Conservation (phyloP, 352 stramenopile genomes). For the Phytophthora idaei region DNA sequence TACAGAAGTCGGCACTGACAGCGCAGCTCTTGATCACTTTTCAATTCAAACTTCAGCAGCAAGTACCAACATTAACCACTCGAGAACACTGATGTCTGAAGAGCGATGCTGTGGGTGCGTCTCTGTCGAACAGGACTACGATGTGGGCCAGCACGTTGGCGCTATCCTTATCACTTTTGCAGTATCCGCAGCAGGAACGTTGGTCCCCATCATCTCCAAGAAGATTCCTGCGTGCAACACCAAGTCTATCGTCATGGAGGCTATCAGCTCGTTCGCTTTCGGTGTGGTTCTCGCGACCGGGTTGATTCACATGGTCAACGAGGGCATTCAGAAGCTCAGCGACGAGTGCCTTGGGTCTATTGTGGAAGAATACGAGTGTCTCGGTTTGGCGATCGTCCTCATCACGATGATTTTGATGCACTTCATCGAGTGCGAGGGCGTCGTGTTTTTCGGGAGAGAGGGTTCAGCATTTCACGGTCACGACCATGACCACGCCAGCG, state of each 20-base stretch:
- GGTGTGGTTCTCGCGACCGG: conserved; percentile 74
- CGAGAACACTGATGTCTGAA: conserved; percentile 32
- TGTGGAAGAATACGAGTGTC: conserved; percentile 56
- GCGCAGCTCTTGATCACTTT: background rate
- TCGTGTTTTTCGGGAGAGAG: conserved; percentile 51
- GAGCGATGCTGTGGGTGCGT: conserved; percentile 52
- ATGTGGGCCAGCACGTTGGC: conserved; percentile 51
- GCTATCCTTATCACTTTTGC: conserved; percentile 62
- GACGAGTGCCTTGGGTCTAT: conserved; percentile 61
- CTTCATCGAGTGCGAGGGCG: conserved; percentile 69
- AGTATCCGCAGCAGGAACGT: conserved; percentile 45
- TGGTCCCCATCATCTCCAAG: conserved; percentile 51
- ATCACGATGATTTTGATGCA: conserved; percentile 65
- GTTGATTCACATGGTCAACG: conserved; percentile 78
- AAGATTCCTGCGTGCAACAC: conserved; percentile 38
- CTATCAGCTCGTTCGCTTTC: conserved; percentile 62
- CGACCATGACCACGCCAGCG: conserved; percentile 19
- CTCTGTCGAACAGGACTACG: conserved; percentile 40
- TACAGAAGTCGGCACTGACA: no score
- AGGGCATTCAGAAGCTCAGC: conserved; percentile 59
- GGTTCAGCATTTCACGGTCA: conserved; percentile 36
- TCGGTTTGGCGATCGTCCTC: conserved; percentile 62
- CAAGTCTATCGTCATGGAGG: conserved; percentile 55
- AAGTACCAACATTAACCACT: background rate
- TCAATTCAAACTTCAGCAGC: conserved; percentile 12